Conservation (phyloP, 2,329 filamentous ascomycete genomes). For the Rhinocladiella mackenziei region DNA sequence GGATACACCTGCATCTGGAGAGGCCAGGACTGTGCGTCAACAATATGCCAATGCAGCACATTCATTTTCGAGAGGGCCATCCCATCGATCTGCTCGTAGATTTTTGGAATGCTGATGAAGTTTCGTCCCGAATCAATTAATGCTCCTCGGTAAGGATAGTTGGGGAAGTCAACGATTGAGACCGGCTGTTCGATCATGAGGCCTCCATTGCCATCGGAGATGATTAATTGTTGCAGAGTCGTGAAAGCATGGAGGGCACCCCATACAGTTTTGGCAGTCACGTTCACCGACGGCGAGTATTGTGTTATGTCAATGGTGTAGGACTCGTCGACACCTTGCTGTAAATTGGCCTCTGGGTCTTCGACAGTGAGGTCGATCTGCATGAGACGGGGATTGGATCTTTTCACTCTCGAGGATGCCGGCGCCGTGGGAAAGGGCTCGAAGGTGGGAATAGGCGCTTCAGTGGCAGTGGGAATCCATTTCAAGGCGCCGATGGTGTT, state of each 20-base stretch:
- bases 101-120: conserved; percentile 50
- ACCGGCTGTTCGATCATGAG: conserved; percentile 54
- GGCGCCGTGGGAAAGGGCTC: conserved; percentile 48
- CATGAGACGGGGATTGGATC: conserved; percentile 33
- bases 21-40: conserved; percentile 56
- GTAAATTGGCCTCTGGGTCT: conserved; percentile 46
- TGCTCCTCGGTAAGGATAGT: conserved; percentile 53
- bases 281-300: conserved; percentile 41
- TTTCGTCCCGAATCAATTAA: conserved; percentile 56
- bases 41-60: conserved; percentile 55
- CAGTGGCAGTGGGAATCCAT: conserved; percentile 53
- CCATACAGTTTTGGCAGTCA: conserved; percentile 51
- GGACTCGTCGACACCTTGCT: conserved; percentile 57
- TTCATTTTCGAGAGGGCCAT: conserved; percentile 57
- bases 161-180: conserved; percentile 47
- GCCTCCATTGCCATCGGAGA: conserved; percentile 44
- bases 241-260: conserved; percentile 55
- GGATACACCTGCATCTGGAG: conserved; percentile 49
- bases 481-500: conserved; percentile 47
- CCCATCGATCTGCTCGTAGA: conserved; percentile 53
- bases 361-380: conserved; percentile 46
- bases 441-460: conserved; percentile 50
- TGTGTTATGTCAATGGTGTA: conserved; percentile 47
- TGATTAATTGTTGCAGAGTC: conserved; percentile 55
- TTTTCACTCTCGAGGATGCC: conserved; percentile 17